Evolutionary conservation across 352 stramenopile genomes (phyloP).

Genomic region (Globisporangium megalacanthum): DNA sequence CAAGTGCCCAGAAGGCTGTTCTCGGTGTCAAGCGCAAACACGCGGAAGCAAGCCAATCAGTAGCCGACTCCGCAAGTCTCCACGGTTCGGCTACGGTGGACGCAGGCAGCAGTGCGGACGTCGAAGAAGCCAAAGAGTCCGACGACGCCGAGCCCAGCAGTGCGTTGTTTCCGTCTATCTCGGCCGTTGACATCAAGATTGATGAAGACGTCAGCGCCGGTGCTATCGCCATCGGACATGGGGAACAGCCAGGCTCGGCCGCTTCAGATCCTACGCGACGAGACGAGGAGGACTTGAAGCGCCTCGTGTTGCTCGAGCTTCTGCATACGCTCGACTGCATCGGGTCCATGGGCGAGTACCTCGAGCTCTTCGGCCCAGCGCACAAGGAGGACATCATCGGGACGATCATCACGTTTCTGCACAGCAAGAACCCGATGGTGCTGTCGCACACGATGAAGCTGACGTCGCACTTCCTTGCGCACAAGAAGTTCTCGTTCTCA

Average conservation of each 20-base stretch:
- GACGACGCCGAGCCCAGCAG: background rate
- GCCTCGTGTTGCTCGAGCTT: conserved; percentile 76
- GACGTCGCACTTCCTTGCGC: conserved; percentile 78
- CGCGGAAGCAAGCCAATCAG: conserved; percentile 21
- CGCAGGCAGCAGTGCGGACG: background rate
- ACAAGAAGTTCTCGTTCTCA: conserved; percentile 82
- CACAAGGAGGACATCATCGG: conserved; percentile 81
- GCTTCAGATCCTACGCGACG: conserved; percentile 32
- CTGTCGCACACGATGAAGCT: conserved; percentile 79
- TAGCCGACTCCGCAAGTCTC: conserved; percentile 16
- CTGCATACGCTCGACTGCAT: conserved; percentile 82
- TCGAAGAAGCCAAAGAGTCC: conserved; percentile 6
- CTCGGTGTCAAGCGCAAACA: conserved; percentile 40
- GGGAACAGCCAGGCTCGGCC: background rate
- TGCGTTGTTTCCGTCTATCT: background rate
- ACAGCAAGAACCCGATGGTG: conserved; percentile 78
- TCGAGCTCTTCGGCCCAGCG: conserved; percentile 77
- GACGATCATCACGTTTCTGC: conserved; percentile 78
- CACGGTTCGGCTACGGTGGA: conserved; percentile 15
- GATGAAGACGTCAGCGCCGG: conserved; percentile 5
- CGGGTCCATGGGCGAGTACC: conserved; percentile 78
- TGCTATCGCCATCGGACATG: background rate
- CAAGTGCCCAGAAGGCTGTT: conserved; percentile 1
- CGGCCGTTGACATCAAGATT: background rate
- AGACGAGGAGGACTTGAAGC: conserved; percentile 74